phyloP scores from a whole-genome alignment of 1,284 basidiomycete species.

The Rhodotorula glutinis region DNA sequence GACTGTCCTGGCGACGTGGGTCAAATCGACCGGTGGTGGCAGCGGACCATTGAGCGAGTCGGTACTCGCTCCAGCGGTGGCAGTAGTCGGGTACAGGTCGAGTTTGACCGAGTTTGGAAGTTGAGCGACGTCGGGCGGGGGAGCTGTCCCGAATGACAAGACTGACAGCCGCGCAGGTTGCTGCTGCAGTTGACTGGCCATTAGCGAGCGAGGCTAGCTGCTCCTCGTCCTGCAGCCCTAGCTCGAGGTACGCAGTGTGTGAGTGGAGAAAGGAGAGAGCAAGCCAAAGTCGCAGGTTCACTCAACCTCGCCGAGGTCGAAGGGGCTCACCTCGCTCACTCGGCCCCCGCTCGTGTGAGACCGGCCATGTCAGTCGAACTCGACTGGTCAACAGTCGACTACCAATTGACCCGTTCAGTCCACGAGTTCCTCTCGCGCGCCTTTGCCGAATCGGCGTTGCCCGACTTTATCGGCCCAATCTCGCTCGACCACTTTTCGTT shows the following conservation, averaged over 20 bases:
- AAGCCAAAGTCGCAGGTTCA: neutral
- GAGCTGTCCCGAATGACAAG: neutral
- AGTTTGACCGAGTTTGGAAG: neutral
- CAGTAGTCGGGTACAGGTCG: neutral
- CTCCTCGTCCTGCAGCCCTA: no score
- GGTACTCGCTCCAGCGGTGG: no score
- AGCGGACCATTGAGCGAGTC: neutral
- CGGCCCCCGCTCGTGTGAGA: no score
- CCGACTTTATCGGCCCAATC: slow-evolving; percentile 90
- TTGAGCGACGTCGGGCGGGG: neutral
- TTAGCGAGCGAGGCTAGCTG: no score
- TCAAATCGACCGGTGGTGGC: slow-evolving; percentile 11
- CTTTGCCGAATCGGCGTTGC: slow-evolving; percentile 65
- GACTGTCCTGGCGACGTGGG: slow-evolving; percentile 52
- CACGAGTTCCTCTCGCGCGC: slow-evolving; percentile 76
- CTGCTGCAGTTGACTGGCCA: neutral
- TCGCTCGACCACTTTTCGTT: slow-evolving; percentile 81
- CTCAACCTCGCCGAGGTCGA: neutral
- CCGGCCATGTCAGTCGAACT: slow-evolving; percentile 56
- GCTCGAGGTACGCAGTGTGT: neutral
- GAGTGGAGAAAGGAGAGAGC: neutral
- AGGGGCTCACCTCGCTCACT: no score
- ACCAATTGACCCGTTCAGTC: slow-evolving; percentile 66
- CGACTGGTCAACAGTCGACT: slow-evolving; percentile 59
- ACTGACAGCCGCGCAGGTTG: neutral